Percentiles rank a stretch among this genome's conserved stretches.
phyloP scores from a whole-genome alignment of 306 rosid species.

The Canavalia gladiata region DNA sequence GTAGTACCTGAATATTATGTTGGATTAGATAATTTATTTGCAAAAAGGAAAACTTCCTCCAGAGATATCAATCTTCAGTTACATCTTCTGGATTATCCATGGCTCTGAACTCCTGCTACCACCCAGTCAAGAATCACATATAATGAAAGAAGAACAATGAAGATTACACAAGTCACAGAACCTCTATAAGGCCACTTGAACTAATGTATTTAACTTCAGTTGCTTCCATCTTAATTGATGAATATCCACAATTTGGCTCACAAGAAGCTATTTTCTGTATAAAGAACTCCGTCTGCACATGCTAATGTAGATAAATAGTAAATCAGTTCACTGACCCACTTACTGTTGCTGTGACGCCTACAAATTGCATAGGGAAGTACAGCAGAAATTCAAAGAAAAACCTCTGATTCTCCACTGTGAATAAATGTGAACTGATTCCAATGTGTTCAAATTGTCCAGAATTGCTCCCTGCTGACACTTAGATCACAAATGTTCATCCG shows the following conservation, averaged over 20 bases:
- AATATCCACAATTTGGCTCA: slow-evolving; percentile 32
- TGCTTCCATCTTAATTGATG: slow-evolving; percentile 17
- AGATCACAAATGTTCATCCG: slow-evolving; percentile 41
- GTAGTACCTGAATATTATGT: neutral
- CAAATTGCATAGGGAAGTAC: neutral
- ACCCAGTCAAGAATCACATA: neutral
- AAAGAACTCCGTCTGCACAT: neutral
- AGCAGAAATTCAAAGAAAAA: slow-evolving; percentile 36
- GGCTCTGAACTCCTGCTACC: slow-evolving; percentile 7
- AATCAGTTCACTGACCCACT: slow-evolving; percentile 27
- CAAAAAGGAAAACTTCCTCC: neutral
- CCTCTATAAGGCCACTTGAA: slow-evolving; percentile 31
- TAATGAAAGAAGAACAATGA: slow-evolving; percentile 1
- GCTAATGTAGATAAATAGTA: slow-evolving; percentile 14
- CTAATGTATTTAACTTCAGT: slow-evolving; percentile 21
- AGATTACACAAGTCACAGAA: slow-evolving; percentile 36
- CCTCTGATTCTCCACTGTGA: slow-evolving; percentile 4
- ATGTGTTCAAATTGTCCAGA: slow-evolving; percentile 29
- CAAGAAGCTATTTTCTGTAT: slow-evolving; percentile 22
- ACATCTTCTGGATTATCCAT: slow-evolving; percentile 20
- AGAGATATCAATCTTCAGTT: slow-evolving; percentile 14
- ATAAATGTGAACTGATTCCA: slow-evolving; percentile 33
- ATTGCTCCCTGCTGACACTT: slow-evolving; percentile 35
- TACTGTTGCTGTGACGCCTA: slow-evolving; percentile 28
- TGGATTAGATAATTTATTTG: neutral